Conservation (phyloP, 164 flowering plant species). For the Macadamia tetraphylla region DNA sequence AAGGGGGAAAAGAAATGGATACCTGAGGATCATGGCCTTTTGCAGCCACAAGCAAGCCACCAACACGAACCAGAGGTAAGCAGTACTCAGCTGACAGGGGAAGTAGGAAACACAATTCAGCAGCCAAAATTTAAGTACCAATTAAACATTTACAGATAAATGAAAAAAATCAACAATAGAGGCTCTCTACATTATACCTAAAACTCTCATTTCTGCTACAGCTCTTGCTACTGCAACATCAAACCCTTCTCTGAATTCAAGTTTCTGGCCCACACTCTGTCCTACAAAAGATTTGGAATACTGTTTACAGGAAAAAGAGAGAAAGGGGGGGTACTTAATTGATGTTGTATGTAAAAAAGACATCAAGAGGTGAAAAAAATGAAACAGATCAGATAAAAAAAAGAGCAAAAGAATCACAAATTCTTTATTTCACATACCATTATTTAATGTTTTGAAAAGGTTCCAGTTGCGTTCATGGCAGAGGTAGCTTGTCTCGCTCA, state of each 20-base stretch:
- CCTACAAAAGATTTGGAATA: conserved; percentile 31
- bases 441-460: no score
- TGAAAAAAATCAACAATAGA: background rate
- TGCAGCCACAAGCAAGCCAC: conserved; percentile 94
- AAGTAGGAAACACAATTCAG: background rate
- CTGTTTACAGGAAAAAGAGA: background rate
- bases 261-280: conserved; percentile 69
- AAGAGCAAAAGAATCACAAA: background rate
- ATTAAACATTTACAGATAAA: background rate
- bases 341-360: no score
- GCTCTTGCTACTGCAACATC: conserved; percentile 97
- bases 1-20: background rate
- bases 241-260: conserved; percentile 62
- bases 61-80: conserved; percentile 86
- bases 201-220: conserved; percentile 90
- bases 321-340: background rate
- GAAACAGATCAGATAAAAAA: background rate
- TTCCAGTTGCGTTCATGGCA: no score
- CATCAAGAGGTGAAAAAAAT: no score
- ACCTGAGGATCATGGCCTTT: conserved; percentile 94
- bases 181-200: conserved; percentile 40
- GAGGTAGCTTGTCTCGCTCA: no score
- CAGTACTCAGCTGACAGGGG: conserved; percentile 73
- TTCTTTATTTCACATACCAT: background rate
- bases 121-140: conserved; percentile 2